Base-by-base conservation (phyloP, 768 basidiomycete genomes). In the Psilocybe cubensis region DNA sequence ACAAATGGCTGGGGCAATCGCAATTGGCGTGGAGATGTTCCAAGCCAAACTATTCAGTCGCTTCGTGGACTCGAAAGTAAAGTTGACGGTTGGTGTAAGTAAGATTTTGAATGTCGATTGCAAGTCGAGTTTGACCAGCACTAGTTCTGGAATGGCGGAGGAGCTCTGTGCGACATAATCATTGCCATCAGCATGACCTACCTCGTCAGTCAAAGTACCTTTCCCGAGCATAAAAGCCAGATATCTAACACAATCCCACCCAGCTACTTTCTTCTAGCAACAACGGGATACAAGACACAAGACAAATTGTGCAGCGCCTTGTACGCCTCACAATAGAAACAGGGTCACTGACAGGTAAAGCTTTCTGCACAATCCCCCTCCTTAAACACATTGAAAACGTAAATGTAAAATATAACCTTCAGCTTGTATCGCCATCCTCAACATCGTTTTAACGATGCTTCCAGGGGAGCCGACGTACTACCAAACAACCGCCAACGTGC, bases 401-500 rank as follows among this genome's bases (percentile, higher is more conserved):
- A 10, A 27, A 5, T 14, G 12, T 38, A 25, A 1, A 10, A 6
- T 11, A 6, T 25, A n/a, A n/a, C n/a, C 20, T 6, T 17, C 1
- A 55, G 54, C 54, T 35, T 31, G 21, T 38, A 35, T 55, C 18
- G 45, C 54, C 3, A 47, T 44, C 17, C 29, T 38, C 3, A 55
- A 55, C 12, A 46, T 48, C 14, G 38, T 46, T 20, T 18, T 55
- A 4, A 44, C 54, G 7, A 29, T 47, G 17, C 35, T 46, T n/a
- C 33, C 54, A 8, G 45, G 45, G 21, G 23, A 46, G 9, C 52
- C 52, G 1, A 55, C 44, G 4, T 55, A 55, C 18, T 55, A 55
- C 25, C 54, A 55, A 18, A 28, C 45, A 24, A 55, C 54, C 14
- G 44, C 54, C 10, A 46, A 27, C 7, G 54, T 55, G 14, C 45